Percentiles rank a stretch among this genome's conserved stretches.
These are phyloP conservation scores for Penicillium flavigenum DNA, from an alignment of 495 filamentous ascomycete species.

Conservation along the genomic window DNA sequence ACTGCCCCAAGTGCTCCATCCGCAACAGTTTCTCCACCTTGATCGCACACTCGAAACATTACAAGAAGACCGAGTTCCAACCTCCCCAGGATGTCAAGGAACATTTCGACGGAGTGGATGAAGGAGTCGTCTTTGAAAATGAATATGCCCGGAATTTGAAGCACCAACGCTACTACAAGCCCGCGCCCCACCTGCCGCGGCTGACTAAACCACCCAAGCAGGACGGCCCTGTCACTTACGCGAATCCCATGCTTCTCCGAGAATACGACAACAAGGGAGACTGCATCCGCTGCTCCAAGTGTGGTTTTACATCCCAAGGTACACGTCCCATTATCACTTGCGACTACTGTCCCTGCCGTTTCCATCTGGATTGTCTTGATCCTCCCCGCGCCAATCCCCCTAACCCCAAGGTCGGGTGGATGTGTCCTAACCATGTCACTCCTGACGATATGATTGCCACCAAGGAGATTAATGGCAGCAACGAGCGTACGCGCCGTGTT, in stretches of 20 bases:
- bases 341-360: slow-evolving; percentile 74
- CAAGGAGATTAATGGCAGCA: slow-evolving; percentile 50
- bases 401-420: slow-evolving; percentile 66
- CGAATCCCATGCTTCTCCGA: slow-evolving; percentile 47
- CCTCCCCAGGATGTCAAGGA: slow-evolving; percentile 68
- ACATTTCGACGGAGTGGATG: slow-evolving; percentile 36
- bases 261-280: slow-evolving; percentile 66
- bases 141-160: slow-evolving; percentile 12
- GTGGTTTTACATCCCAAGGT: slow-evolving; percentile 57
- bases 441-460: slow-evolving; percentile 47
- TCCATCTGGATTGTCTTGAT: slow-evolving; percentile 90
- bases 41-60: slow-evolving; percentile 57
- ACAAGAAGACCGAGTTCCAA: slow-evolving; percentile 69
- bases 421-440: slow-evolving; percentile 83
- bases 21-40: slow-evolving; percentile 58
- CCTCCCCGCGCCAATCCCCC: slow-evolving; percentile 81
- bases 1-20: slow-evolving; percentile 70
- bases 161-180: slow-evolving; percentile 21
- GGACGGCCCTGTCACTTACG: slow-evolving; percentile 17
- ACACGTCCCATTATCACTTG: slow-evolving; percentile 70
- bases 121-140: slow-evolving; percentile 12
- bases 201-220: slow-evolving; percentile 29
- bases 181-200: slow-evolving; percentile 31
- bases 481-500: slow-evolving; percentile 43
- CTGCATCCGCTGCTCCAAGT: slow-evolving; percentile 67